Base-by-base conservation (phyloP, 164 flowering plant species). In the Buxus sempervirens region DNA sequence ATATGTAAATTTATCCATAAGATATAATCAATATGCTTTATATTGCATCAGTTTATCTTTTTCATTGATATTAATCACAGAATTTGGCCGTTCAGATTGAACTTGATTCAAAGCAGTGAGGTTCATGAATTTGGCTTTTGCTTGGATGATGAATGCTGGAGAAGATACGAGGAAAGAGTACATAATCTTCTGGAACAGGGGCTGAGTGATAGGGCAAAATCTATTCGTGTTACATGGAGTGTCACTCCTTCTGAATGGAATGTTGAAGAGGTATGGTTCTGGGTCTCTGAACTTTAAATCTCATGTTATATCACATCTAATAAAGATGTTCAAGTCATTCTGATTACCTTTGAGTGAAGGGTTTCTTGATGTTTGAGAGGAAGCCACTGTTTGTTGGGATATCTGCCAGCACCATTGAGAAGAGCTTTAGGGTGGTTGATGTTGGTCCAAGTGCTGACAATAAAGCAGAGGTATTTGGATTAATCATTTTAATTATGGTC, bases 61-160 rank as follows among this genome's bases (percentile, higher is more conserved):
- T 20, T 62, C 21, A 27, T 32, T 15, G 60, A 49, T 69, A n/a
- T 59, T 54, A 9, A 54, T 72, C 13, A 45, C 36, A n/a, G 54
- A 55, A 14, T n/a, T 64, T 60, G 63, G 19, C 48, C 65, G 36
- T 64, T 72, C 78, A 94, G 98, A 70, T 71, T 94, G 75, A 83
- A 90, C 69, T 76, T 92, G 78, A 82, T 80, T 70, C 94, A 82
- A 62, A 80, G 68, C 41, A 66, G 55, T 58, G 81, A 80, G 71
- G 77, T 86, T 42, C 67, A 69, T 77, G 78, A 81, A 70, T 77
- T 85, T 18, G 96, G 91, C 65, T 85, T 81, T 82, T 92, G 90
- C 77, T 82, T 85, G 80, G 99, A 92, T 70, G 81, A 88, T 68
- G 99, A 95, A 65, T 89, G 91, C 65, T 95, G 99, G 99, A 92